Evolutionary conservation across 163 green algal species (phyloP), one percentile per base, ranked within the genome.

Genomic region (Trebouxia gelatinosa): DNA sequence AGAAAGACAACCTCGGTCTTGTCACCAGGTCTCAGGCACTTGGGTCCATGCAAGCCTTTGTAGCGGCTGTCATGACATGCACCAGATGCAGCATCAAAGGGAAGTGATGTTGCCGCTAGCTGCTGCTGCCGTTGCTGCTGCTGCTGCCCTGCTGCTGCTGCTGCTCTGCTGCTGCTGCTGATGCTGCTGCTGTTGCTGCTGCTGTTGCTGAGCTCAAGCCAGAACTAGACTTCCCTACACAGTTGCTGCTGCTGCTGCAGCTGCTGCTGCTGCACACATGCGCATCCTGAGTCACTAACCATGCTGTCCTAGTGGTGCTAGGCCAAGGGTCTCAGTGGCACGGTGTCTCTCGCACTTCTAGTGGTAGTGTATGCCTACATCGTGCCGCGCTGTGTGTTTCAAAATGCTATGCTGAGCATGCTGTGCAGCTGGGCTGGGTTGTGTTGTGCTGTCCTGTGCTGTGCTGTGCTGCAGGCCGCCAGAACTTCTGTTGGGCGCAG

Each of bases 401-500:
- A 7, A 3, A 59, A 23, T 29, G 48, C 46, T n/a, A 58, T 58
- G 13, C n/a, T 80, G 68, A 13, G 26, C 64, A 67, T 37, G 3
- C 2, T 67, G 23, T 31, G n/a, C n/a, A n/a, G n/a, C n/a, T n/a
- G n/a, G n/a, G n/a, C n/a, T n/a, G n/a, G n/a, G n/a, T n/a, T n/a
- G n/a, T n/a, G n/a, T n/a, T n/a, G n/a, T n/a, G n/a, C n/a, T n/a
- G n/a, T n/a, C n/a, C n/a, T n/a, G n/a, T n/a, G 50, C 57, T 31
- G 11, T 32, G 32, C 28, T 77, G 28, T 78, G 6, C 37, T 88
- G 80, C 83, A 94, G 94, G 51, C 93, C 95, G 0, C 95, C 94
- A 3, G 95, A 98, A 89, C 89, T 98, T 40, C 85, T 98, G 67
- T 85, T 98, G 71, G 95, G 94, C 23, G 81, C 90, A 13, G 82